Evolutionary conservation across 2,329 filamentous ascomycete species (phyloP).

Genomic region (Pestalotiopsis sp.): DNA sequence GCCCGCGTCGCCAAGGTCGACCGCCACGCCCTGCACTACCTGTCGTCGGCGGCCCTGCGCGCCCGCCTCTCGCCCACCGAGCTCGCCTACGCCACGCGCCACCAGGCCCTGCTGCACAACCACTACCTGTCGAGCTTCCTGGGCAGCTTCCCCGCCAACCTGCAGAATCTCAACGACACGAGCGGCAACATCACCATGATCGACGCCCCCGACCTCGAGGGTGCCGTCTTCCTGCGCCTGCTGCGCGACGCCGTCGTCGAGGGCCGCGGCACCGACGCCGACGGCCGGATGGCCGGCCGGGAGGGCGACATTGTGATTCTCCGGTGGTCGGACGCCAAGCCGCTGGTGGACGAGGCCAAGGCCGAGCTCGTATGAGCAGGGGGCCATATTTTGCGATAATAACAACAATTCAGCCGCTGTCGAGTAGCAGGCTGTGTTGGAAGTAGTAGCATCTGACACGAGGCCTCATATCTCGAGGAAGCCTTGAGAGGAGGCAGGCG

Average conservation of each 20-base stretch:
- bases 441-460: too few species aligned
- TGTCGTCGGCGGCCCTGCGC: constrained; percentile 57
- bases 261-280: constrained; percentile 66
- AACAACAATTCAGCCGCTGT: background rate
- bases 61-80: constrained; percentile 76
- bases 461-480: too few species aligned
- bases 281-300: constrained; percentile 60
- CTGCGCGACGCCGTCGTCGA: constrained; percentile 62
- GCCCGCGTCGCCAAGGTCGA: constrained; percentile 91
- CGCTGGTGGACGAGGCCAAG: constrained; percentile 54
- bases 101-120: constrained; percentile 80
- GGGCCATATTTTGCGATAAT: background rate
- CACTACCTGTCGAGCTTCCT: constrained; percentile 90
- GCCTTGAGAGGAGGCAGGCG: background rate
- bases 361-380: constrained; percentile 59
- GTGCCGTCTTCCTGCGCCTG: constrained; percentile 82
- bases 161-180: constrained; percentile 89
- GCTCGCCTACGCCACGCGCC: constrained; percentile 78
- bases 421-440: too few species aligned
- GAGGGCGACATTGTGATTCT: constrained; percentile 71
- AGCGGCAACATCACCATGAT: constrained; percentile 92
- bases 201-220: constrained; percentile 79
- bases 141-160: constrained; percentile 72
- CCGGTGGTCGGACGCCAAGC: constrained; percentile 74
- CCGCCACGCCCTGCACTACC: constrained; percentile 74